A percentile compares a stretch with the other conserved stretches of the same genome.
These are phyloP conservation scores for Magnaporthiopsis incrustans DNA, from an alignment of 2,329 filamentous ascomycete species.

Conservation along the genomic window DNA sequence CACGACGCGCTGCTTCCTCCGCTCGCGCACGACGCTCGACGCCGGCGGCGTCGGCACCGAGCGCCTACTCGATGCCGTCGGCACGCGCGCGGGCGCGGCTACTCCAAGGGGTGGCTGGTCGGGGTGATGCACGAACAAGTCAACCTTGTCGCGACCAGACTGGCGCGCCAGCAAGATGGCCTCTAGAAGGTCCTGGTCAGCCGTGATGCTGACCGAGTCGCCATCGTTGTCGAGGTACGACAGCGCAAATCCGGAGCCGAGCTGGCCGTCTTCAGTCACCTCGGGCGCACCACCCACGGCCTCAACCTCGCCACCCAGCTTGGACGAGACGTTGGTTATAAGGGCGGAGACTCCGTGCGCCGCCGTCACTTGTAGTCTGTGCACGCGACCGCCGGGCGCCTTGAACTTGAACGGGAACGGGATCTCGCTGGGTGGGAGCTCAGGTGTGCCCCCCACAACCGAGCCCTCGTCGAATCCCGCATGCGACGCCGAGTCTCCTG, in stretches of 20 bases:
- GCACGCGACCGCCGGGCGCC: conserved; percentile 87
- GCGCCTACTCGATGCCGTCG: conserved; percentile 22
- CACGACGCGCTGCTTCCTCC: conserved; percentile 26
- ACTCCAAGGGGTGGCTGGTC: conserved; percentile 70
- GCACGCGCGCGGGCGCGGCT: conserved; percentile 35
- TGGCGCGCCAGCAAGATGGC: conserved; percentile 78
- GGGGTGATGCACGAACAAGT: conserved; percentile 92
- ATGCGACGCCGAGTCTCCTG: conserved; percentile 91
- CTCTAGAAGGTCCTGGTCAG: conserved; percentile 85
- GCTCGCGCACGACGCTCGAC: conserved; percentile 42
- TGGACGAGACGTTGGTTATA: conserved; percentile 67
- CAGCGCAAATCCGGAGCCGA: conserved; percentile 78
- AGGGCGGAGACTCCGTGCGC: conserved; percentile 75
- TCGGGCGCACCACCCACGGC: conserved; percentile 72
- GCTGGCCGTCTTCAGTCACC: conserved; percentile 72
- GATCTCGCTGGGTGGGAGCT: conserved; percentile 57
- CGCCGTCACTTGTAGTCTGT: conserved; percentile 78
- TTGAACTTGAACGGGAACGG: conserved; percentile 99
- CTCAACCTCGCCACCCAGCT: conserved; percentile 76
- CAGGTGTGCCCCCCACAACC: conserved; percentile 32
- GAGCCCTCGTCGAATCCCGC: conserved; percentile 70
- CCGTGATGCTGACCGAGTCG: conserved; percentile 93
- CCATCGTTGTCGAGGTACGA: conserved; percentile 97
- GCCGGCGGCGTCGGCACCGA: conserved; percentile 36
- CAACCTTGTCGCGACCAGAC: conserved; percentile 79